Base-by-base conservation (phyloP, 768 basidiomycete species). In the Boletus subparvulus region DNA sequence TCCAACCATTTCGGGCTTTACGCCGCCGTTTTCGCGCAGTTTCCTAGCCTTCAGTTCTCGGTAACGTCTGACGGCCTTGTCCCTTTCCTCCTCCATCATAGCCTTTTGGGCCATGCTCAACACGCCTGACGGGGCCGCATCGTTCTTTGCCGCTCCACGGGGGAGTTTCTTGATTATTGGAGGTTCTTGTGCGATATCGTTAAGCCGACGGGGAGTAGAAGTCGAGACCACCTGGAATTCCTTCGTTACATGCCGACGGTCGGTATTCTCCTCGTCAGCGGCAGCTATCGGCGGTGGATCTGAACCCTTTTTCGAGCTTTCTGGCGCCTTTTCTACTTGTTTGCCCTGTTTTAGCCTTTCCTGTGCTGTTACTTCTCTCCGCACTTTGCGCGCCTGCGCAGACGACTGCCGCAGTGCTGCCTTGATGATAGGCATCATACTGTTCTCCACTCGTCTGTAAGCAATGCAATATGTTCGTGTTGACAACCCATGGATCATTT, bases 61-160 rank as follows among this genome's bases (percentile, higher is more conserved):
- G 69, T 91, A 92, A 52, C 80, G 77, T 65, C 70, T 73, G 56
- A 93, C 85, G 21, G 74, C 88, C 57, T 80, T 85, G 62, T 88
- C 85, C 59, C 90, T 78, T 69, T 92, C 90, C 50, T 77, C 76
- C 64, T 88, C 88, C 82, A 93, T 84, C 84, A 89, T 84, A 7
- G 78, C 77, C 67, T 83, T 85, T 74, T 91, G 88, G 14, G 86
- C 84, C 81, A 90, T 85, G 30, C 86, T 87, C 32, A 92, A 61
- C 9, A 88, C 78, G 3, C 78, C 79, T 41, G 56, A 50, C 59
- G 66, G 64, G 77, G 74, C 56, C 65, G 64, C 55, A 48, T 49
- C 64, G 47, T 44, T 63, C 60, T 56, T 59, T 3, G 59, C 62
- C 13, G 72, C 79, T 30, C 81, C 78, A 21, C 84, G 80, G 21